Evolutionary conservation across 1,284 basidiomycete genomes (phyloP), one percentile per base, ranked within the genome.

Genomic region (Pholiota adiposa): DNA sequence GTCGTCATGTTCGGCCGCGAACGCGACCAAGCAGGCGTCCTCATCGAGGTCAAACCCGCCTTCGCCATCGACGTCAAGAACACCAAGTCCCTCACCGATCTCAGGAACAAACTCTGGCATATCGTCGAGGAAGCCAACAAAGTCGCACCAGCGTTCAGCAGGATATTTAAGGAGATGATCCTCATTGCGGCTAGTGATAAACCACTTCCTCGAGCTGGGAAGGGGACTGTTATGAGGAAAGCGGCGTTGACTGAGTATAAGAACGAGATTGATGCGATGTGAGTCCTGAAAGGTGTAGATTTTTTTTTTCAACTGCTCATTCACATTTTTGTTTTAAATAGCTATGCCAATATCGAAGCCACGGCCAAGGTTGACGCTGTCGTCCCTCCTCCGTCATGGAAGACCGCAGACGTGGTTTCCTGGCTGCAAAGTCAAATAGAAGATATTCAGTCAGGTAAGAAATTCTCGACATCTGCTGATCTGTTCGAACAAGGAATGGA

Each of bases 401-500:
- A 31, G 7, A 16, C 9, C 16, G 29, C 34, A 33, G 53, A 54
- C 18, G 11, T 54, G 7, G 29, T 31, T 31, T 14, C 5, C 2
- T 77, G 74, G 75, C 63, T 77, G 3, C 12, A 54, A 1, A 53
- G 51, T 16, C 70, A 75, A 33, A 64, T 68, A 0, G 25, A 38
- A 7, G 65, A 70, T 9, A 56, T 75, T 14, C 11, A 50, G 18
- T 51, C 41, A 16, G 29, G 29, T 18, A 7, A 18, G 14, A 12
- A 31, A 11, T 21, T 54, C 11, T 44, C 53, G 1, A 7, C 27
- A 7, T 21, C 40, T 21, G 36, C n/a, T 4, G 55, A 57, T 33
- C 8, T 57, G 29, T 49, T 75, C 51, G 68, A 73, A 11, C 72
- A 75, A 56, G 76, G 75, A 14, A 71, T 76, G 38, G 75, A 77